Percentiles rank a stretch among this genome's conserved stretches.
Evolutionary conservation across 331 rosid genomes (phyloP).

Genomic region (Quercus tomentella): DNA sequence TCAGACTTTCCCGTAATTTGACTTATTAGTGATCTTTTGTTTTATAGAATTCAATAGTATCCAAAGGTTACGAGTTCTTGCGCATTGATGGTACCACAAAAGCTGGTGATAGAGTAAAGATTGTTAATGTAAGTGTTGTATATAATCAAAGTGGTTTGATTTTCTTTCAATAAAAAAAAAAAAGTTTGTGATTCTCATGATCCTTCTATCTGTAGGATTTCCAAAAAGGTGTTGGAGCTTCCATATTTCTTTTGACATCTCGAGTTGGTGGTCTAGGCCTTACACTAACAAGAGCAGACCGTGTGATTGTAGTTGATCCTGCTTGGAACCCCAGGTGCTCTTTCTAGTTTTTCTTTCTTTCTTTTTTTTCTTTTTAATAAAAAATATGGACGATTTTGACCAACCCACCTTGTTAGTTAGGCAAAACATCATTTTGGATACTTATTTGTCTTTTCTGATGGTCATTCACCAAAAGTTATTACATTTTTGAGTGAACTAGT

Average conservation of each 20-base stretch:
- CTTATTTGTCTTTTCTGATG: too few species aligned
- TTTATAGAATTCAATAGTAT: constrained; percentile 54
- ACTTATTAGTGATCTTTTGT: constrained; percentile 5
- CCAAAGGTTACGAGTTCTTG: constrained; percentile 52
- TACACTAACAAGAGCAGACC: constrained; percentile 94
- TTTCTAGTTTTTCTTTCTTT: constrained; percentile 3
- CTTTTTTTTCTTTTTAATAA: neutral
- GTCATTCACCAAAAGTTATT: neutral
- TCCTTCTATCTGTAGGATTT: constrained; percentile 57
- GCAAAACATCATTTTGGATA: neutral
- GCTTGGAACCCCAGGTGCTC: constrained; percentile 97
- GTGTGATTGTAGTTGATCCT: constrained; percentile 97
- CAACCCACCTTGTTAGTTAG: neutral
- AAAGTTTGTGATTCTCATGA: constrained; percentile 5
- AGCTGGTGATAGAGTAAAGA: constrained; percentile 64
- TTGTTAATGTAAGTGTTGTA: constrained; percentile 66
- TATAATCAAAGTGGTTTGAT: neutral
- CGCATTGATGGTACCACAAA: constrained; percentile 97
- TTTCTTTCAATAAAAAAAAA: neutral
- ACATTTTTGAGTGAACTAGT: neutral
- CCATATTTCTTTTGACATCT: constrained; percentile 90
- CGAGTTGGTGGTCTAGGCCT: constrained; percentile 99
- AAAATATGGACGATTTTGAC: neutral
- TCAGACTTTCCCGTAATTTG: neutral
- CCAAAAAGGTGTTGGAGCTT: constrained; percentile 77